Evolutionary conservation across 768 basidiomycete species (phyloP), one percentile per base, ranked within the genome.

Genomic region (Grammothele lineata): DNA sequence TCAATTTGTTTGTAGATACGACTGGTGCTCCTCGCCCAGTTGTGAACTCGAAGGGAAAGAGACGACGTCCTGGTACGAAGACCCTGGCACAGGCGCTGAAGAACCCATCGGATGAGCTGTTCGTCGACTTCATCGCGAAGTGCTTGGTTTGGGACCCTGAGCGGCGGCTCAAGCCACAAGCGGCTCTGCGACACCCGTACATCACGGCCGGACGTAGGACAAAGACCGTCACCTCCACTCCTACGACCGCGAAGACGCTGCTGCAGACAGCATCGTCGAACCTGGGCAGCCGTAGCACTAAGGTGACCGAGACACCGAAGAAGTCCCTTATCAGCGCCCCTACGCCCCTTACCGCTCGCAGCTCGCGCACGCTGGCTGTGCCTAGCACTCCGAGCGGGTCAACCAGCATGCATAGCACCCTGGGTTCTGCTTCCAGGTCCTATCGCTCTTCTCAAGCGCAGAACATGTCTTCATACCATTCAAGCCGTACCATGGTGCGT

Each of bases 81-180:
- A 85, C 90, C 0, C 77, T 99, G 43, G 78, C 84, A 14, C 86
- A 92, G 60, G 92, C 94, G 33, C 75, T 99, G 40, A 83, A 90
- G 46, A 90, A 86, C 61, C 90, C 93, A 48, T 21, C 33, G 38
- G 96, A 98, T 61, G 92, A 95, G 48, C 83, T 89, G 36, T 98
- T 99, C 56, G 76, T 99, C 47, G 96, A 99, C 69, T 99, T 99
- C 64, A 87, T 98, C 54, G 76, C 89, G 1, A 97, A 95, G 64
- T 99, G 96, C 67, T 75, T 99, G n/a, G 77, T 89, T 23, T 99
- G 94, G 94, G 96, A 99, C 69, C 96, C 96, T 8, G 95, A 98
- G 58, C 80, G 90, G 41, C 80, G 96, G 25, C 77, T 99, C 62
- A 98, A 96, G 65, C 95, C 95, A 4, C 87, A 92, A 57, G 78